Conservation (phyloP, 2,329 filamentous ascomycete genomes). For the Penicillium aurantiogriseum region DNA sequence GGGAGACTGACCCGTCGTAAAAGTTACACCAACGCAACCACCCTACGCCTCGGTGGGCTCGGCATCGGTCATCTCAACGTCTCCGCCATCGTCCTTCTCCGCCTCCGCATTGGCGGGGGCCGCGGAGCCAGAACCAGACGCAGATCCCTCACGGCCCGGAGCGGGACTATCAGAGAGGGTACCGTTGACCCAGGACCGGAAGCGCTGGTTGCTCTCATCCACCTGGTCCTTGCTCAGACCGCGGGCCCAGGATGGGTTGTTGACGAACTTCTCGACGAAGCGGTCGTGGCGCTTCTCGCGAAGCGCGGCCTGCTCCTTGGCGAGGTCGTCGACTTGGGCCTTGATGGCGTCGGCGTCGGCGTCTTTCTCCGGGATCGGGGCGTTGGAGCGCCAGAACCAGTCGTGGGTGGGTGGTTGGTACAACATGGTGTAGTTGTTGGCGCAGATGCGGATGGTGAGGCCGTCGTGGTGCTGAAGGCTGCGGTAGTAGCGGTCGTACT, state of each 20-base stretch:
- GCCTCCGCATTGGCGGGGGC: conserved; percentile 14
- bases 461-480: conserved; percentile 64
- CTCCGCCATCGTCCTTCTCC: conserved; percentile 14
- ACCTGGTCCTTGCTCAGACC: conserved; percentile 51
- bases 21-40: not conserved
- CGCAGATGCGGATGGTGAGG: conserved; percentile 69
- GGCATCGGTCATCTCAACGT: conserved; percentile 39
- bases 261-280: conserved; percentile 54
- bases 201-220: conserved; percentile 47
- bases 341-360: conserved; percentile 23
- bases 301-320: conserved; percentile 36
- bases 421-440: conserved; percentile 76
- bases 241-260: conserved; percentile 53
- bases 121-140: conserved; percentile 14
- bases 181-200: conserved; percentile 48
- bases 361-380: conserved; percentile 21
- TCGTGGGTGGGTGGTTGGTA: conserved; percentile 70
- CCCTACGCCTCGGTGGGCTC: conserved; percentile 25
- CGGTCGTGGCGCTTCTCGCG: conserved; percentile 47
- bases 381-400: conserved; percentile 60
- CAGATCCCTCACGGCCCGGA: conserved; percentile 13
- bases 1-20: conserved; percentile 3
- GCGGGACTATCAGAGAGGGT: conserved; percentile 18
- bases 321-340: conserved; percentile 34
- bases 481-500: conserved; percentile 56